Base-by-base conservation (phyloP, 2,329 filamentous ascomycete genomes). In the Fusarium sublunatum region DNA sequence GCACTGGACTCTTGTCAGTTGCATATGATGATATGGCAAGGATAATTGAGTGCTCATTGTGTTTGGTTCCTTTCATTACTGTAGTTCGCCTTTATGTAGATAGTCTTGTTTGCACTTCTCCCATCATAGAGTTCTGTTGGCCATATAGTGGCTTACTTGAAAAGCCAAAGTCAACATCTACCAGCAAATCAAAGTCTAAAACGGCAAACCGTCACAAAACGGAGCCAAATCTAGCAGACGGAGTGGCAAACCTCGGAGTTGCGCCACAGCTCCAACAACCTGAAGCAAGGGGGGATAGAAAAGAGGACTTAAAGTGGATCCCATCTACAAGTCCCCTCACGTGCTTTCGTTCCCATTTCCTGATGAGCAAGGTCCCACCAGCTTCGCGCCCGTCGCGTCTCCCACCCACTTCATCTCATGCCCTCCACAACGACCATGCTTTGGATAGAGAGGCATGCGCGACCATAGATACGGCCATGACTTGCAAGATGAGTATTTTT, bases 331-430 rank as follows among this genome's bases (percentile, higher is more conserved):
- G 45, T 19, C 6, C n/a, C 31, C 70, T 80, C 78, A 80, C 78
- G 78, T 80, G 78, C 72, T 75, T 77, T 76, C 78, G 78, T 75
- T 78, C 70, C 69, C 71, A 74, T 71, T 71, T 79, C 75, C 77
- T 73, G 76, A 70, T 60, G 64, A 65, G 52, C 69, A 61, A 59
- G 62, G 72, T 67, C 69, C 73, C 73, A 71, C 74, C 70, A 75
- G 72, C 59, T 74, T 73, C 76, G 76, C 76, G 76, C 72, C 75
- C 72, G 75, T 76, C 79, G 78, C 78, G 79, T 79, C 76, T 77
- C 73, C 75, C 76, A 67, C 69, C 72, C 71, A 77, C 76, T 67
- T 77, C 75, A 74, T 72, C 67, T 68, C 72, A 75, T 73, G 68
- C 75, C 77, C 76, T 73, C 75, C 73, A 72, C 58, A 58, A 74